Conservation (phyloP, 768 basidiomycete species). For the Kondoa malvinella region DNA sequence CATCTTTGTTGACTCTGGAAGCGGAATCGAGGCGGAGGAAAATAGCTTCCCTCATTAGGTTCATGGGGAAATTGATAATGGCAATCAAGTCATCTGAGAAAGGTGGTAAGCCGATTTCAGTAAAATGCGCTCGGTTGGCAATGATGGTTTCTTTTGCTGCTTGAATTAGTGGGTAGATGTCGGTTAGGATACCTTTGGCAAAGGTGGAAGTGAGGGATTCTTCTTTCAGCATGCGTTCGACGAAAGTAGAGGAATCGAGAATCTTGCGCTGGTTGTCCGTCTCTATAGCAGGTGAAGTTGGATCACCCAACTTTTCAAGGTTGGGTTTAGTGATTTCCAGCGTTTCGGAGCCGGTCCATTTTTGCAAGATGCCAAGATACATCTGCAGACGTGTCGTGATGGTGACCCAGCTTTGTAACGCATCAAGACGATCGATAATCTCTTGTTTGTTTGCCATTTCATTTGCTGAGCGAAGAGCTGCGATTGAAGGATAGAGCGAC, state of each 20-base stretch:
- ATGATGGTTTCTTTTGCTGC: conserved; percentile 75
- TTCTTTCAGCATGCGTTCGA: conserved; percentile 85
- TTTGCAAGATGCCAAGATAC: conserved; percentile 60
- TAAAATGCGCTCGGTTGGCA: conserved; percentile 54
- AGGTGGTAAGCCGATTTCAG: conserved; percentile 74
- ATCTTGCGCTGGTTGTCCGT: conserved; percentile 7
- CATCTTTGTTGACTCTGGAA: conserved; percentile 60
- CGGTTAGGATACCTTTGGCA: conserved; percentile 51
- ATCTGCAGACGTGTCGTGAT: conserved; percentile 66
- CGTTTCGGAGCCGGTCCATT: conserved; percentile 85
- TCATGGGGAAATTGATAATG: conserved; percentile 89
- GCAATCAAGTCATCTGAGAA: conserved; percentile 78
- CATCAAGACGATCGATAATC: conserved; percentile 62
- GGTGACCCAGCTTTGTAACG: conserved; percentile 82
- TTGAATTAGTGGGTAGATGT: conserved; percentile 66
- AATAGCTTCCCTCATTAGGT: conserved; percentile 77
- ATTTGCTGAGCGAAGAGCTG: conserved; percentile 38
- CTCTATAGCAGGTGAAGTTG: neutral
- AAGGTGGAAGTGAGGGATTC: conserved; percentile 90
- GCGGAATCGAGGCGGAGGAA: conserved; percentile 59
- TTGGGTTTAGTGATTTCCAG: conserved; percentile 65
- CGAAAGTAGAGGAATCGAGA: conserved; percentile 44
- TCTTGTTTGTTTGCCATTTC: conserved; percentile 42
- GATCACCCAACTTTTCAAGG: conserved; percentile 28
- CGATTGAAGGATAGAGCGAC: conserved; percentile 24